Conservation (phyloP, 2,329 filamentous ascomycete species). For the Tricladium varicosporioides region DNA sequence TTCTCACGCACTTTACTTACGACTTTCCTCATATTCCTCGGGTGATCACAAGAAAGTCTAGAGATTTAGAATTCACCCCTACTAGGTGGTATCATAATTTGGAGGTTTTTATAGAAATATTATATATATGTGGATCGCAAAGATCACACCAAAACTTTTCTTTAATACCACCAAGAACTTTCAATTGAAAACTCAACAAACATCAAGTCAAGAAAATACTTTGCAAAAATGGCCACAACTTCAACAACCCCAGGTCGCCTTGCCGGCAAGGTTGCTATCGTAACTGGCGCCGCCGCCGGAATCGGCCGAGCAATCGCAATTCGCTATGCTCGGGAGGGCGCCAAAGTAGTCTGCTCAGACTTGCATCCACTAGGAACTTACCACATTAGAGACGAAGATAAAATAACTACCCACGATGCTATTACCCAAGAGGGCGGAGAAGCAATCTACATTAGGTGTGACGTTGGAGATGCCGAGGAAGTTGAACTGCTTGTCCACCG, state of each 20-base stretch:
- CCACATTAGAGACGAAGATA: slow-evolving; percentile 29
- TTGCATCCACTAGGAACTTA: slow-evolving; percentile 30
- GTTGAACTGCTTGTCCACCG: slow-evolving; percentile 38
- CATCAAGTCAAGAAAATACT: no score
- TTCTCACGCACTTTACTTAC: no score
- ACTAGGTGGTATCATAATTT: no score
- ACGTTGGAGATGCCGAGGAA: slow-evolving; percentile 39
- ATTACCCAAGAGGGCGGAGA: slow-evolving; percentile 36
- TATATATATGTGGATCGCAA: no score
- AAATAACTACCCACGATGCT: slow-evolving; percentile 38
- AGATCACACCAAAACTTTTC: no score
- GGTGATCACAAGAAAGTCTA: no score
- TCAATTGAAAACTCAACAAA: no score
- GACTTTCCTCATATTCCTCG: no score
- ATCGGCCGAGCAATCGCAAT: slow-evolving; percentile 46
- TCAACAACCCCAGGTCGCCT: slow-evolving; percentile 15
- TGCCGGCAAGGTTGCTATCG: slow-evolving; percentile 38
- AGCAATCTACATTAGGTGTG: slow-evolving; percentile 42
- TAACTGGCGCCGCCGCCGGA: slow-evolving; percentile 47
- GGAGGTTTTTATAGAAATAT: no score
- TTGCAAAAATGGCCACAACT: neutral
- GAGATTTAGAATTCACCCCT: no score
- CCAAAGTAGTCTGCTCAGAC: slow-evolving; percentile 43
- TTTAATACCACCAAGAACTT: no score
- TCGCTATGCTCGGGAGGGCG: slow-evolving; percentile 41